These are phyloP conservation scores for Cordyceps pruinosa DNA, from an alignment of 2,329 filamentous ascomycete genomes.

Conservation along the genomic window DNA sequence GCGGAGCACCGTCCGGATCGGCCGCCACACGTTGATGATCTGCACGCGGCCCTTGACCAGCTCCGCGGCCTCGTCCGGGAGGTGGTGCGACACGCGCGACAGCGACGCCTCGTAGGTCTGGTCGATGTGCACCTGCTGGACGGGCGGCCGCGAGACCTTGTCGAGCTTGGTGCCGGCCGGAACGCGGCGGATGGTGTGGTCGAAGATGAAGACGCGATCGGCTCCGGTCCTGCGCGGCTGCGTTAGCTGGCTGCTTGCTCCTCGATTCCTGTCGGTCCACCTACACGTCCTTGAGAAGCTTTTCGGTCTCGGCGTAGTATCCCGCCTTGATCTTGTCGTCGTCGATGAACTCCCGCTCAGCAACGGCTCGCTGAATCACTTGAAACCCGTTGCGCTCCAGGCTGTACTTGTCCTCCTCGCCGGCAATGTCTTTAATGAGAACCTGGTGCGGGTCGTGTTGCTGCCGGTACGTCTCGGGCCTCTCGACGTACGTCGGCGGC, in stretches of 20 bases:
- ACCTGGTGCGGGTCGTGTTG: conserved; percentile 23
- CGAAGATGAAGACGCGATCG: conserved; percentile 51
- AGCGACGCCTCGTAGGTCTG: conserved; percentile 44
- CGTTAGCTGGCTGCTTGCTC: background rate
- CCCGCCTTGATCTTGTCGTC: conserved; percentile 54
- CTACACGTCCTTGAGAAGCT: conserved; percentile 54
- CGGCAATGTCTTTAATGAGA: conserved; percentile 29
- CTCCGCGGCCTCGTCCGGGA: conserved; percentile 37
- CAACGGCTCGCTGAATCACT: conserved; percentile 22
- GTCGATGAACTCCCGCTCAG: conserved; percentile 37
- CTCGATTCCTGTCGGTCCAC: conserved; percentile 12
- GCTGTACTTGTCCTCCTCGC: conserved; percentile 28
- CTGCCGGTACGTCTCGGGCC: conserved; percentile 28
- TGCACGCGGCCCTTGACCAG: conserved; percentile 40
- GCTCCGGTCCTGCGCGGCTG: conserved; percentile 44
- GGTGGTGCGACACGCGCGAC: conserved; percentile 31
- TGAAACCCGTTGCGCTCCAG: conserved; percentile 36
- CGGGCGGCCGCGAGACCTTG: conserved; percentile 33
- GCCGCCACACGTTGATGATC: conserved; percentile 49
- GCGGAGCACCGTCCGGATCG: conserved; percentile 42
- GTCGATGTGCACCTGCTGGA: conserved; percentile 48
- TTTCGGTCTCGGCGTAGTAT: conserved; percentile 69
- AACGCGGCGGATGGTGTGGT: conserved; percentile 48
- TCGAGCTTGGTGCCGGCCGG: conserved; percentile 35
- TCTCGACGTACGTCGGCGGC: conserved; percentile 26